Percentiles rank a stretch among this genome's conserved stretches.
These are phyloP conservation scores for Pseudocercospora cruenta DNA, from an alignment of 2,329 filamentous ascomycete species.

Conservation along the genomic window DNA sequence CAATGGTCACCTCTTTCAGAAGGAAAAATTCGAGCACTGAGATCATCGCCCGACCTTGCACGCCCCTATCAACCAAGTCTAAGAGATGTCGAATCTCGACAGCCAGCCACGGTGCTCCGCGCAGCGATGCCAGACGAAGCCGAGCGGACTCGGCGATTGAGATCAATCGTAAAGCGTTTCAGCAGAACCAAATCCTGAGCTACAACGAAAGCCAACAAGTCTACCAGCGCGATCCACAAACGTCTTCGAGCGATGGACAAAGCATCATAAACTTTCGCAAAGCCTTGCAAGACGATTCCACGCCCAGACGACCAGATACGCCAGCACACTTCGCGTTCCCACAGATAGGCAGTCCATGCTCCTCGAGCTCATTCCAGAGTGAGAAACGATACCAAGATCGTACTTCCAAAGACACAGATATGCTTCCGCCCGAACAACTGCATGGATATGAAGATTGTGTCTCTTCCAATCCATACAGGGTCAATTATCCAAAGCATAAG, in stretches of 20 bases:
- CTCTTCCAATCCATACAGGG: not conserved
- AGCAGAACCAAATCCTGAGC: not conserved
- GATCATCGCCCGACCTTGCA: not conserved
- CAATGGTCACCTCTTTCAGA: slow-evolving; percentile 6
- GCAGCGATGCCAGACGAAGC: not conserved
- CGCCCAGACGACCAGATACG: not conserved
- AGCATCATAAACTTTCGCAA: not conserved
- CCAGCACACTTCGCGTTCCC: not conserved
- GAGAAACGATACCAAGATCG: not conserved
- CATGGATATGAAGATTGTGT: not conserved
- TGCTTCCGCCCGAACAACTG: not conserved
- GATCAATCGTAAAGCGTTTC: not conserved
- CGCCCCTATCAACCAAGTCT: not conserved
- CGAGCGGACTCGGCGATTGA: not conserved
- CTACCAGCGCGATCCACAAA: not conserved
- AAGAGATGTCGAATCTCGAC: not conserved
- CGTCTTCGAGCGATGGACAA: not conserved
- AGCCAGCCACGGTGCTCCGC: not conserved
- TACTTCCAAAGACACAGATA: slow-evolving; percentile 1
- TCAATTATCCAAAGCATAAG: not conserved
- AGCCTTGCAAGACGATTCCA: not conserved
- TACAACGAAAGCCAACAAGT: not conserved
- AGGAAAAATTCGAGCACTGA: not conserved
- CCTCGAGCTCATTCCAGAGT: not conserved
- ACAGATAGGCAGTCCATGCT: not conserved